Evolutionary conservation across 2,329 filamentous ascomycete genomes (phyloP).

Genomic region (Trichoderma sp.): DNA sequence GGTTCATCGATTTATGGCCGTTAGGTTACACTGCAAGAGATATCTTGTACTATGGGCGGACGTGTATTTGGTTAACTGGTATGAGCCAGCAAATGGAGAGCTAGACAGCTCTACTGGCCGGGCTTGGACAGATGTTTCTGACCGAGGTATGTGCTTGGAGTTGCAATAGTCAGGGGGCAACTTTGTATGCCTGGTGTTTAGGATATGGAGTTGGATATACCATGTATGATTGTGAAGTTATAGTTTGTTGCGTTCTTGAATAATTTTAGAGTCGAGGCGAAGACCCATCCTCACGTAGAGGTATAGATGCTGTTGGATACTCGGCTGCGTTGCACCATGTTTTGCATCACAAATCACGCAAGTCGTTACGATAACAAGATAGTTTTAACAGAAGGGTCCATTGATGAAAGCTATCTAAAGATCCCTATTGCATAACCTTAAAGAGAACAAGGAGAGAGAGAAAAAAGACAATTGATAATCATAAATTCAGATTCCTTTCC

Average conservation of each 20-base stretch:
- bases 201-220: not conserved
- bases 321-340: not conserved
- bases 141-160: not conserved
- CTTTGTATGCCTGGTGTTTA: slow-evolving; percentile 5
- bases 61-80: not conserved
- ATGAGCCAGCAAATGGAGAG: not conserved
- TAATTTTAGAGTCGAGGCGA: not conserved
- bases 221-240: not conserved
- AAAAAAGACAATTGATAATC: not conserved
- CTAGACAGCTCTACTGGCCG: not conserved
- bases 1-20: not conserved
- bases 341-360: not conserved
- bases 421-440: not conserved
- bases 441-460: not conserved
- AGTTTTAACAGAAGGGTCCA: not conserved
- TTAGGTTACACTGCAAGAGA: not conserved
- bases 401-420: not conserved
- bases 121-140: not conserved
- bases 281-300: not conserved
- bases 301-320: not conserved
- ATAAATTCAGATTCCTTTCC: not conserved
- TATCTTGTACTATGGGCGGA: not conserved
- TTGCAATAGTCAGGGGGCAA: not conserved
- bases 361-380: not conserved
- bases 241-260: not conserved